Conservation (phyloP, 2,329 filamentous ascomycete genomes). For the Elsinoe batatas region DNA sequence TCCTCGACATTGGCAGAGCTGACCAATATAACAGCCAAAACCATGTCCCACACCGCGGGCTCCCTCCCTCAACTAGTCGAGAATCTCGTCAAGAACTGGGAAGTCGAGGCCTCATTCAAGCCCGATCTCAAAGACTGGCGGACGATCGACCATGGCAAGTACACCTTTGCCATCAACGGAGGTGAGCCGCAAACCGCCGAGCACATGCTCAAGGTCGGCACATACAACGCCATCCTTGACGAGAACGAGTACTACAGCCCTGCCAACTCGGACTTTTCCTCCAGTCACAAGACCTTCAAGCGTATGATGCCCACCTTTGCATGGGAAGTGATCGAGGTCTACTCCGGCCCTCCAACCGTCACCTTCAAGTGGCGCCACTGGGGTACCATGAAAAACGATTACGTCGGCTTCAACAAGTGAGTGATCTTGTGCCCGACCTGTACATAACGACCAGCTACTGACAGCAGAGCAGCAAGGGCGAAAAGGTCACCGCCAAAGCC, state of each 20-base stretch:
- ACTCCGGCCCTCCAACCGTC: conserved; percentile 53
- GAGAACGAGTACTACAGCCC: conserved; percentile 57
- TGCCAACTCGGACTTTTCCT: conserved; percentile 50
- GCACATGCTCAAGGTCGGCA: conserved; percentile 58
- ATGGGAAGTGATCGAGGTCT: conserved; percentile 61
- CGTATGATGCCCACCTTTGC: conserved; percentile 64
- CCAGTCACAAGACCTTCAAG: conserved; percentile 61
- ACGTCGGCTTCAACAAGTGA: conserved; percentile 54
- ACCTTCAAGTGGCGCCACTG: conserved; percentile 59
- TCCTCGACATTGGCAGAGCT: conserved; percentile 8
- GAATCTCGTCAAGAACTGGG: conserved; percentile 65
- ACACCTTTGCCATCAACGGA: conserved; percentile 56
- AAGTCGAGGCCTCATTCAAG: conserved; percentile 62
- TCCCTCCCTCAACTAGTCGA: conserved; percentile 53
- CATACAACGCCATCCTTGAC: conserved; percentile 58
- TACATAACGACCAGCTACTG: conserved; percentile 15
- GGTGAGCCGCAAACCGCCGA: conserved; percentile 46
- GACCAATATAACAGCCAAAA: conserved; percentile 41
- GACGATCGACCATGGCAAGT: conserved; percentile 50
- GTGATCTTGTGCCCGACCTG: conserved; percentile 21
- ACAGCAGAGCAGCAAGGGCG: conserved; percentile 42
- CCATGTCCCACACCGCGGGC: conserved; percentile 43
- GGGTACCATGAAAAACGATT: conserved; percentile 58
- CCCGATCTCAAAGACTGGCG: conserved; percentile 52
- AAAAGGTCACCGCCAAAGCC: conserved; percentile 53